Base-by-base conservation (phyloP, 2,329 filamentous ascomycete genomes). In the Arachnomyces sp. region DNA sequence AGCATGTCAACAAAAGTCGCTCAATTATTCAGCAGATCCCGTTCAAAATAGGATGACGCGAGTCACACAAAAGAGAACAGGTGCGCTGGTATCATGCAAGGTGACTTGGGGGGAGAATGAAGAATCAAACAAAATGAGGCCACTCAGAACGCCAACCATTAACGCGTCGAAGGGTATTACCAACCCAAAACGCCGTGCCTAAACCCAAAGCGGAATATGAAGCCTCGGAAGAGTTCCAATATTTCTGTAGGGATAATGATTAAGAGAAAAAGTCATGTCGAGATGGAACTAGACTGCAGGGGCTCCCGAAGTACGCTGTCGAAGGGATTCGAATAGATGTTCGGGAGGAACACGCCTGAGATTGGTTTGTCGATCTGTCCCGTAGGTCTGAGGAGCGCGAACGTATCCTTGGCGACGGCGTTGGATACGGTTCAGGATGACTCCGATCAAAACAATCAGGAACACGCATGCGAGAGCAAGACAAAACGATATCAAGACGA, bases 341-440 rank as follows among this genome's bases (percentile, higher is more conserved):
- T 70, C 67, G 1, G 67, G 67, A 14, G 67, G 67, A 28, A 71
- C 49, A 29, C 67, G 62, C 38, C 56, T 60, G 57, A 71, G 67
- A 42, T 66, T 66, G 18, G 65, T 60, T 39, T 65, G 62, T 43
- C 67, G 65, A 52, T 71, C 67, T 18, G 65, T 66, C 40, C 65
- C 65, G 34, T 57, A 56, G n/a, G 60, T 58, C 41, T 65, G 65
- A 7, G 67, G 66, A 7, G 67, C 65, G 31, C 57, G 56, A 45
- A 65, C 61, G 50, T 71, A 71, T 41, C 67, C 67, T 46, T 69
- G 66, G 42, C 65, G 63, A 40, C 60, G 62, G 37, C 67, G 62
- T 51, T 69, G 67, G 39, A 69, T 62, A 51, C 67, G 66, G 45
- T 68, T 68, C 43, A 69, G 54, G 46, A 70, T 68, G 37, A 71